These are phyloP conservation scores for Viola odorata DNA, from an alignment of 345 rosid genomes.

Conservation along the genomic window DNA sequence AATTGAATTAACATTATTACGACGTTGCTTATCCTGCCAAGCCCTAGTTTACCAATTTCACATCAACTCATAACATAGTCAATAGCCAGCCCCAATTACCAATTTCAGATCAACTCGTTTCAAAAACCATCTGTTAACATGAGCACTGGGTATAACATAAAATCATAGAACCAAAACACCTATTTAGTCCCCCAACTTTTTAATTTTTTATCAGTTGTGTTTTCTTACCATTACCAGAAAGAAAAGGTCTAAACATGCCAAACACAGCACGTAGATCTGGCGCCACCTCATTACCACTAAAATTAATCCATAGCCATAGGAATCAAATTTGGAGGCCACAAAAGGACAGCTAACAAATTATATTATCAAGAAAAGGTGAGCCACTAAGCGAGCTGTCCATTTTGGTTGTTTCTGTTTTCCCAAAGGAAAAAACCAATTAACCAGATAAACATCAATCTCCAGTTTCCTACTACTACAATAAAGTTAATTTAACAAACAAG, in stretches of 20 bases:
- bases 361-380: constrained; percentile 5
- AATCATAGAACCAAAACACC: neutral
- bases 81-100: too few species aligned
- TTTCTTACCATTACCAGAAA: neutral
- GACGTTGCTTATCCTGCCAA: too few species aligned
- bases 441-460: neutral
- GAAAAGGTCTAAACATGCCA: neutral
- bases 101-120: neutral
- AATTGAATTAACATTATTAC: too few species aligned
- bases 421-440: neutral
- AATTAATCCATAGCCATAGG: neutral
- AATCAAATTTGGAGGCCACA: constrained; percentile 15
- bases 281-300: constrained; percentile 38
- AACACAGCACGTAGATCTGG: constrained; percentile 21
- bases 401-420: constrained; percentile 29
- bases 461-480: neutral
- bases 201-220: neutral
- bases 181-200: neutral
- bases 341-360: constrained; percentile 32
- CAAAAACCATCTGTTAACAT: neutral
- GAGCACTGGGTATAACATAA: neutral
- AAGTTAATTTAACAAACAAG: neutral
- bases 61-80: too few species aligned
- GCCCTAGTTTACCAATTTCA: too few species aligned
- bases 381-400: constrained; percentile 30